Percentiles rank a stretch among this genome's conserved stretches.
These are phyloP conservation scores for Thalia dealbata DNA, from an alignment of 176 grass and related monocot genomes.

Conservation along the genomic window DNA sequence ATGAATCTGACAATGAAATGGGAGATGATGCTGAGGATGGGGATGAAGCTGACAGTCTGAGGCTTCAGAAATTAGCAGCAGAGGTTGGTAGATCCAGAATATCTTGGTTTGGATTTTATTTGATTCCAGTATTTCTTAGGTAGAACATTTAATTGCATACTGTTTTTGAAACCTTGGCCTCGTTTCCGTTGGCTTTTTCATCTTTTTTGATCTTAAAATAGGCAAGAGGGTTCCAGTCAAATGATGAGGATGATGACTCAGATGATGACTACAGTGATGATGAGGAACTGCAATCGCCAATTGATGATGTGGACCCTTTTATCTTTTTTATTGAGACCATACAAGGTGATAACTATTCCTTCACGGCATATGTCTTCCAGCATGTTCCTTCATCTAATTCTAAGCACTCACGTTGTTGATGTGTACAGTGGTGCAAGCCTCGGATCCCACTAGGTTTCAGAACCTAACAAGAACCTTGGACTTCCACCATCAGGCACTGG, in stretches of 20 bases:
- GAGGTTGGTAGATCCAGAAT: conserved; percentile 36
- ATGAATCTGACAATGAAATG: conserved; percentile 72
- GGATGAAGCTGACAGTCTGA: conserved; percentile 60
- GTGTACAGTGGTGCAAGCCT: conserved; percentile 48
- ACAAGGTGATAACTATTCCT: conserved; percentile 40
- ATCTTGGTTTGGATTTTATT: neutral
- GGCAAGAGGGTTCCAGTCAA: conserved; percentile 81
- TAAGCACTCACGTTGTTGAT: neutral
- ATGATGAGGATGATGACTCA: conserved; percentile 60
- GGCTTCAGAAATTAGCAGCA: conserved; percentile 64
- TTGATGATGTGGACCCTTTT: conserved; percentile 92
- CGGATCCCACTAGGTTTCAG: conserved; percentile 59
- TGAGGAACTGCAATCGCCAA: conserved; percentile 73
- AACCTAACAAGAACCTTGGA: conserved; percentile 66
- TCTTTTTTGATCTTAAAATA: conserved; percentile 21
- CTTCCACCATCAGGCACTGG: conserved; percentile 67
- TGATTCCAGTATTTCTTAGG: neutral
- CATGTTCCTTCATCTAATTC: neutral
- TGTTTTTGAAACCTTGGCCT: neutral
- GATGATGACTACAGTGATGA: conserved; percentile 87
- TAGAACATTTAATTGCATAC: neutral
- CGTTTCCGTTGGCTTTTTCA: neutral
- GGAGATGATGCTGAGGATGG: conserved; percentile 76
- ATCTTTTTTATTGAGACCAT: conserved; percentile 81
- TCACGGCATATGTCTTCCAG: neutral